phyloP scores from a whole-genome alignment of 345 rosid genomes.

The Salix caprea region DNA sequence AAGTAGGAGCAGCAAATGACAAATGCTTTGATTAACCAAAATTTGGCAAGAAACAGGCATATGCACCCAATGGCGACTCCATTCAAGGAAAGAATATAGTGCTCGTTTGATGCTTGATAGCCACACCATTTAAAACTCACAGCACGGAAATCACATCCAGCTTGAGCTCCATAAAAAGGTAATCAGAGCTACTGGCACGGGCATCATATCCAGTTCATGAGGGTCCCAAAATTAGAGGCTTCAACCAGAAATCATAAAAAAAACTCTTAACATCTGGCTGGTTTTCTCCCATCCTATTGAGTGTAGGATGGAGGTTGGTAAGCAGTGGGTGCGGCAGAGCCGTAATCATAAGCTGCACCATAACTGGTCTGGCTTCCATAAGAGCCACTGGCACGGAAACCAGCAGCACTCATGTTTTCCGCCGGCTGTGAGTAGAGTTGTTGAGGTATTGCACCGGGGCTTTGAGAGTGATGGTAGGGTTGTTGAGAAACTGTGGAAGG shows the following conservation, averaged over 20 bases:
- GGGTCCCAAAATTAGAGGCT: not conserved
- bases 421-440: slow-evolving; percentile 36
- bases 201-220: not conserved
- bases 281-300: slow-evolving; percentile 5
- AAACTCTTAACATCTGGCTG: not conserved
- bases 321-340: slow-evolving; percentile 23
- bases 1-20: too few species aligned
- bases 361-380: slow-evolving; percentile 36
- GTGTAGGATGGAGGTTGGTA: slow-evolving; percentile 36
- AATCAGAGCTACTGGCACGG: not conserved
- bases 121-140: not conserved
- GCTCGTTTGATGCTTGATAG: not conserved
- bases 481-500: slow-evolving; percentile 37
- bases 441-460: slow-evolving; percentile 31
- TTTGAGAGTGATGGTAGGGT: slow-evolving; percentile 26
- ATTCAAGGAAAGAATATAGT: too few species aligned
- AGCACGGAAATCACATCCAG: not conserved
- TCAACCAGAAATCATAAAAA: not conserved
- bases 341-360: slow-evolving; percentile 29
- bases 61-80: too few species aligned
- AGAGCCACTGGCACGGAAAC: slow-evolving; percentile 21
- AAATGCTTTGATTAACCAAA: too few species aligned
- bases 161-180: not conserved
- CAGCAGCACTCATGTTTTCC: slow-evolving; percentile 23
- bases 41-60: too few species aligned